Base-by-base conservation (phyloP, 768 basidiomycete species). In the Leucocoprinus sp. region DNA sequence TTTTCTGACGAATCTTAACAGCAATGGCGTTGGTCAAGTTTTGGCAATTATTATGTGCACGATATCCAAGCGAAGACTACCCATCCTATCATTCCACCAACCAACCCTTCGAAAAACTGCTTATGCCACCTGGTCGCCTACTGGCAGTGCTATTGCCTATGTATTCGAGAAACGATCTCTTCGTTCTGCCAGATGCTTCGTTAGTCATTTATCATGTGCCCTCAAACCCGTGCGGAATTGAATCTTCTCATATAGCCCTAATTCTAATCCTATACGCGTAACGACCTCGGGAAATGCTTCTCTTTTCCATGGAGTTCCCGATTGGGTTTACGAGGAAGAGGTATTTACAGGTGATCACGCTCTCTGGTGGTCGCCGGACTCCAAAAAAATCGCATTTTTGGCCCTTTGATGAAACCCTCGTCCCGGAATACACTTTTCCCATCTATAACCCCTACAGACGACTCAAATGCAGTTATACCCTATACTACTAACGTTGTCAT, bases 291-390 rank as follows among this genome's bases (percentile, higher is more conserved):
- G 96, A 0, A 87, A 84, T 42, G 72, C 78, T 0, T 84, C 85
- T 0, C 70, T 93, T 12, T 96, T 98, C 70, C 81, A 97, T 56
- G 96, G 96, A 5, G 86, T 96, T 1, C 89, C 92, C 0, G 92
- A 96, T 60, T 98, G 96, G 95, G 95, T 97, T 4, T 93, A 93
- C 61, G 92, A 95, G 60, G 91, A 95, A 58, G 92, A 96, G 59
- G 79, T 97, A 18, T 85, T 92, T 54, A 65, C 72, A 2, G 58
- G 65, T 29, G 78, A 92, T 57, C 79, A 62, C 38, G 82, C 93
- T 0, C 67, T 95, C 4, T 98, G 92, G 92, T 98, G 88, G 85
- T 84, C 87, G 8, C 95, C 93, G 3, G 75, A 83, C 54, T 79
- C 80, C 0, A 56, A 64, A 15, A 80, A 78, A 50, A 51, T 99